A percentile compares a stretch with the other conserved stretches of the same genome.
phyloP scores from a whole-genome alignment of 169 alveolate genomes.

The Plasmodium vivax region DNA sequence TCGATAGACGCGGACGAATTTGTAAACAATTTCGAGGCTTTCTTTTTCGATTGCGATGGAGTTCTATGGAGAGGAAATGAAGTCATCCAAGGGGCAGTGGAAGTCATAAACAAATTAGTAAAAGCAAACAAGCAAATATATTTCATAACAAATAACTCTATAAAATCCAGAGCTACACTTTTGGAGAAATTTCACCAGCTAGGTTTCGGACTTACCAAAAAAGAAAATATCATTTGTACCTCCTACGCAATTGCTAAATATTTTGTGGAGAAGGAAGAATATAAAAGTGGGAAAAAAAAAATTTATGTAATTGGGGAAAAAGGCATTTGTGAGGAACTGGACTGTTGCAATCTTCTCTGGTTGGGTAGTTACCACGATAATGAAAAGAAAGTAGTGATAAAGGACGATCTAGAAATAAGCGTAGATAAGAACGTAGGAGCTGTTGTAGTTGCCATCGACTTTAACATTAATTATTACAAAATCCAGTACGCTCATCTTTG shows the following conservation, averaged over 20 bases:
- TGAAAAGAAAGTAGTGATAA: slow-evolving; percentile 53
- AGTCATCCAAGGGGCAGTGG: slow-evolving; percentile 79
- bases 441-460: slow-evolving; percentile 81
- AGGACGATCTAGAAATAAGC: slow-evolving; percentile 37
- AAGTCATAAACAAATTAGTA: slow-evolving; percentile 75
- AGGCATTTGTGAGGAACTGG: slow-evolving; percentile 71
- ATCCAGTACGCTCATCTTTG: slow-evolving; percentile 80
- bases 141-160: slow-evolving; percentile 79
- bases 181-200: slow-evolving; percentile 71
- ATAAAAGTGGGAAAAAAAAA: slow-evolving; percentile 50
- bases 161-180: slow-evolving; percentile 72
- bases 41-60: slow-evolving; percentile 83
- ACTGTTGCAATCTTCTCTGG: slow-evolving; percentile 18
- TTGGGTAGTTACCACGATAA: slow-evolving; percentile 62
- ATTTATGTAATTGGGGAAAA: slow-evolving; percentile 78
- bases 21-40: slow-evolving; percentile 56
- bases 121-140: slow-evolving; percentile 66
- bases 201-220: slow-evolving; percentile 62
- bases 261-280: slow-evolving; percentile 53
- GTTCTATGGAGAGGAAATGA: slow-evolving; percentile 82
- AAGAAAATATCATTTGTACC: slow-evolving; percentile 73
- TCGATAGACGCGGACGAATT: slow-evolving; percentile 35
- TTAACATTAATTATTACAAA: slow-evolving; percentile 76
- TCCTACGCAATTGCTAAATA: slow-evolving; percentile 73
- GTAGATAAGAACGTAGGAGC: slow-evolving; percentile 76